Base-by-base conservation (phyloP, 2,329 filamentous ascomycete genomes). In the Microthyrium microscopicum region DNA sequence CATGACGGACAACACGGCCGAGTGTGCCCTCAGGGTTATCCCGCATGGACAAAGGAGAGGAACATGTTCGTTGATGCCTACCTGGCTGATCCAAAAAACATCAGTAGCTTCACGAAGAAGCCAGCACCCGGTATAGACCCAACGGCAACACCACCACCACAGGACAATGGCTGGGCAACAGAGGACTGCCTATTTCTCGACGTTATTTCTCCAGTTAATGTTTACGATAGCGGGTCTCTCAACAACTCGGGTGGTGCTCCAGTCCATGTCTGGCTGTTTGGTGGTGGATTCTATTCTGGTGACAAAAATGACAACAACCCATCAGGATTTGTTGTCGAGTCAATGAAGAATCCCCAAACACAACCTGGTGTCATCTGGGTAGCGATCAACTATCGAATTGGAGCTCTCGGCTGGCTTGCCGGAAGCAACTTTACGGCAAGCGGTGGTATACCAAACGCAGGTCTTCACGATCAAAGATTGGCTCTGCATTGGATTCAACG, bases 161-260 rank as follows among this genome's bases (percentile, higher is more conserved):
- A n/a, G n/a, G n/a, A n/a, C n/a, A n/a, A 25, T 19, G 34, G 5
- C 48, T 16, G 46, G 44, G 20, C 19, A 35, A 22, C 49, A 4
- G 61, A 66, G 41, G 62, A 65, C 37, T 66, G 62, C 38, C 45
- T 59, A 9, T 63, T 61, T 39, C 43, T 66, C 7, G 63, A 64
- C 39, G 54, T 66, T 4, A 52, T 55, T 36, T 55, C 58, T 4
- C 61, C 63, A 4, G 44, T 56, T 33, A 39, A 45, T 5, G 47
- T 62, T 11, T 49, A 55, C 29, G 44, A 52, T 3, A 28, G 22
- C 2, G 31, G 45, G 37, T n/a, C n/a, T n/a, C 27, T 11, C 34
- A 41, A 43, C 56, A n/a, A n/a, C n/a, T n/a, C n/a, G n/a, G n/a
- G n/a, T n/a, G 26, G 26, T 8, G 31, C 31, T 9, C 31, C 31